Evolutionary conservation across 768 basidiomycete genomes (phyloP), one percentile per base, ranked within the genome.

Genomic region (Royoungia palumana): DNA sequence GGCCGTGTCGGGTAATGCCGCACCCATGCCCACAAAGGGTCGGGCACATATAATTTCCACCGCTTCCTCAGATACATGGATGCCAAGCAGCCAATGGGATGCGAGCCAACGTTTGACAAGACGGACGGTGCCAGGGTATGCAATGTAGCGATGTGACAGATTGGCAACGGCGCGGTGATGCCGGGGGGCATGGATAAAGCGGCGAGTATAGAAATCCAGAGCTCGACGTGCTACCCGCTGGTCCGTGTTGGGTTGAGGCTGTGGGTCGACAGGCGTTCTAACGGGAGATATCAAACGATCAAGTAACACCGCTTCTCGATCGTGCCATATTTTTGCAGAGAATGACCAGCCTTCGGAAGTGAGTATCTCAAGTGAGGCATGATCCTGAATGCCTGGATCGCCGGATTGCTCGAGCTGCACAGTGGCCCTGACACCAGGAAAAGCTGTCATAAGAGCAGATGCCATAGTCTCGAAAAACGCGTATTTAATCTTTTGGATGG

Each of bases 81-180:
- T 68, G 5, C 78, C 75, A 28, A 98, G 77, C 48, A 96, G 76
- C 86, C 89, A 91, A 63, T 99, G 96, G 7, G 87, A 74, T 1
- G 89, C 82, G 46, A 98, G 72, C 96, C 96, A 99, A 36, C 95
- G 80, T 71, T 97, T 95, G 43, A 89, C 79, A 14, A 98, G 76
- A 34, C 96, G 78, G 14, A 90, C 87, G 0, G 94, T 93, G 9
- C 87, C 82, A 3, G 91, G 77, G 66, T 83, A 96, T 11, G 93
- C 88, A 0, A 81, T 66, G 60, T 81, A 86, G 40, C 80, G 82
- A 65, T 97, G 93, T 42, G 82, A 84, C 17, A 97, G 72, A 3
- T 86, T 78, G 0, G 85, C 79, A 39, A 97, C 74, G 0, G 88
- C 87, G 1, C 87, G 77, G 61, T 99, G 96, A 59, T 98, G 95